Base-by-base conservation (phyloP, 1,284 basidiomycete species). In the Moniliella sp. region DNA sequence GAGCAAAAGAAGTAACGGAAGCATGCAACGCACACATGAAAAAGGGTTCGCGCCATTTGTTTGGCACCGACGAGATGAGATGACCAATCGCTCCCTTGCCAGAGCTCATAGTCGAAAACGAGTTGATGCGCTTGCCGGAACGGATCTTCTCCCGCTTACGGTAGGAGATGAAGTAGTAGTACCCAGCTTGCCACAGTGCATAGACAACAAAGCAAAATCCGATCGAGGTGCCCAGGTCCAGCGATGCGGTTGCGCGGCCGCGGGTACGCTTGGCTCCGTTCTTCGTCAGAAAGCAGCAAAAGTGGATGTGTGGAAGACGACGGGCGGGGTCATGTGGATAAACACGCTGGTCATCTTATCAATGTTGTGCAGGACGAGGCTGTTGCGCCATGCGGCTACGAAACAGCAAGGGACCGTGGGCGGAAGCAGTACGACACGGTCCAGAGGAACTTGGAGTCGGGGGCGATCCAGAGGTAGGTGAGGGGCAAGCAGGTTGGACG, bases 351-450 rank as follows among this genome's bases (percentile, higher is more conserved):
- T 86, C 51, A 86, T 78, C 36, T 43, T 53, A 15, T 26, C 23
- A 11, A 32, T 4, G 15, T 17, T 26, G 31, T 26, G 31, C 3
- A 32, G 21, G 4, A 26, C 25, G 15, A 32, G 19, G 16, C 16
- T 82, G 30, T 93, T 93, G 40, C 84, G 69, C 84, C 84, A 93
- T 2, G 84, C 91, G 45, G 88, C 80, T 28, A 93, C 81, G 0
- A 81, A 81, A 42, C 78, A 83, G 0, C 81, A 84, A 18, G 91
- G 69, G 0, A 79, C 74, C 0, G 84, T 67, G 15, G 41, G 42
- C 2, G 44, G 47, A 13, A 43, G 45, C 31, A 40, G 45, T 33
- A 46, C 46, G 31, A 32, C 50, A 27, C 45, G 43, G 18, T 45
- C 45, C 33, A 50, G 48, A 23, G 50, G 34, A 34, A 50, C 48